Base-by-base conservation (phyloP, 1,284 basidiomycete genomes). In the Tausonia pullulans region DNA sequence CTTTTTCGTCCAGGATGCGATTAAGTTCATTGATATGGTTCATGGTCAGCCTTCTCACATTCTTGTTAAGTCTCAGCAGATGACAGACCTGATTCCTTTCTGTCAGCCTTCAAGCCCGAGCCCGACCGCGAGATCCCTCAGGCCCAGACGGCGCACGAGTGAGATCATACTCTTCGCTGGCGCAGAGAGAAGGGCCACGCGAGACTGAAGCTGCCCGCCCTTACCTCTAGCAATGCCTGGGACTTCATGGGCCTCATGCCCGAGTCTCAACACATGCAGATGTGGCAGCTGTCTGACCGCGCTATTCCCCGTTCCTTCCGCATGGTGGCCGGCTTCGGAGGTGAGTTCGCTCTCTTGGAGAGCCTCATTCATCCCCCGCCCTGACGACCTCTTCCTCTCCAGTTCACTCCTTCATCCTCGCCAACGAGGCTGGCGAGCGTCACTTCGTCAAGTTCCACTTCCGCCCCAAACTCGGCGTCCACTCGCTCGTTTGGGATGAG, bases 401-500 rank as follows among this genome's bases (percentile, higher is more conserved):
- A 27, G 87, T 90, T 43, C 88, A 92, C 74, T 88, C 88, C 0
- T 91, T 80, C 75, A 85, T 86, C 5, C 79, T 91, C 11, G 71
- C 86, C 64, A 89, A 89, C 69, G 78, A 76, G 0, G 72, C 81
- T 14, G 84, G 84, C 60, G 81, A 88, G 70, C 81, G 83, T 1
- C 80, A 81, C 67, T 91, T 90, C 70, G 89, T 90, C 75, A 92
- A 92, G 74, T 92, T 90, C 75, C 88, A 91, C 74, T 88, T 83
- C 79, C 82, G 83, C 50, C 87, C 88, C 0, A 88, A 77, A 72
- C 81, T 90, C 16, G 89, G 90, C 50, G 73, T 72, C 4, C 87
- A 91, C 72, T 87, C 83, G 65, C 76, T 91, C n/a, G 78, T 85
- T 10, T 92, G 90, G 88, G 89, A 92, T 67, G 90, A 92, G 71